A percentile compares a stretch with the other conserved stretches of the same genome.
These are phyloP conservation scores for Eudorina sp. DNA, from an alignment of 139 green algal genomes.

Conservation along the genomic window DNA sequence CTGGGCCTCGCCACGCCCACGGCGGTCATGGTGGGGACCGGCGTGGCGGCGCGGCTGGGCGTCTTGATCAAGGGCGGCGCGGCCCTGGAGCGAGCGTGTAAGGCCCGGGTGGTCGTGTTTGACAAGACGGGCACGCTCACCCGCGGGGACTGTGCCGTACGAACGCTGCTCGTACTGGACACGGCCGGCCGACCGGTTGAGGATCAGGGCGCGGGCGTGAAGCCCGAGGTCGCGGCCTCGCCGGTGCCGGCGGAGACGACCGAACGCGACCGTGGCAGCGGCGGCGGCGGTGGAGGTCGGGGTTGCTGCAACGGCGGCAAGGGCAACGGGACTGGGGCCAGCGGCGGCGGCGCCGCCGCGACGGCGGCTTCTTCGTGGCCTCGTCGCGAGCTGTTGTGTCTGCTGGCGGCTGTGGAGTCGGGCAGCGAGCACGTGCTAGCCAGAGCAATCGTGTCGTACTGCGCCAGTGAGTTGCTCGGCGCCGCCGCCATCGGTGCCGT, in stretches of 20 bases:
- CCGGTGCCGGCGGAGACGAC: too few species aligned
- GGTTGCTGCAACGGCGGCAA: neutral
- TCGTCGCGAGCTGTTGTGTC: constrained; percentile 64
- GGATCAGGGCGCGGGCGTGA: neutral
- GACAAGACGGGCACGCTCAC: constrained; percentile 99
- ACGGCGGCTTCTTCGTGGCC: neutral
- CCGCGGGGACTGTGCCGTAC: constrained; percentile 76
- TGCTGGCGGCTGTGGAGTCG: constrained; percentile 85
- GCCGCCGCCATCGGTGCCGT: neutral
- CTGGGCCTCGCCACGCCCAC: constrained; percentile 96
- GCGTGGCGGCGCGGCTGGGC: constrained; percentile 78
- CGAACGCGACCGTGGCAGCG: too few species aligned
- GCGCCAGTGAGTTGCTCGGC: neutral
- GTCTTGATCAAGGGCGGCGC: constrained; percentile 64
- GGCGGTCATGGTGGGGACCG: constrained; percentile 94
- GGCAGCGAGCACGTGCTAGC: constrained; percentile 91
- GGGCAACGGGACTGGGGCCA: neutral
- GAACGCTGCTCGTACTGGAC: constrained; percentile 56
- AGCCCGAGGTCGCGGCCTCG: neutral
- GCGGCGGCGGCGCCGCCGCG: neutral
- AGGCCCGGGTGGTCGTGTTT: constrained; percentile 82
- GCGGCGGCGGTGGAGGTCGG: neutral
- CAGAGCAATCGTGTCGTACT: constrained; percentile 77
- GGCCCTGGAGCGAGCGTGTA: constrained; percentile 57
- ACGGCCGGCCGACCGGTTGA: neutral